These are phyloP conservation scores for Phlyctochytrium bullatum DNA, from an alignment of 192 early-diverging fungal species.

Conservation along the genomic window DNA sequence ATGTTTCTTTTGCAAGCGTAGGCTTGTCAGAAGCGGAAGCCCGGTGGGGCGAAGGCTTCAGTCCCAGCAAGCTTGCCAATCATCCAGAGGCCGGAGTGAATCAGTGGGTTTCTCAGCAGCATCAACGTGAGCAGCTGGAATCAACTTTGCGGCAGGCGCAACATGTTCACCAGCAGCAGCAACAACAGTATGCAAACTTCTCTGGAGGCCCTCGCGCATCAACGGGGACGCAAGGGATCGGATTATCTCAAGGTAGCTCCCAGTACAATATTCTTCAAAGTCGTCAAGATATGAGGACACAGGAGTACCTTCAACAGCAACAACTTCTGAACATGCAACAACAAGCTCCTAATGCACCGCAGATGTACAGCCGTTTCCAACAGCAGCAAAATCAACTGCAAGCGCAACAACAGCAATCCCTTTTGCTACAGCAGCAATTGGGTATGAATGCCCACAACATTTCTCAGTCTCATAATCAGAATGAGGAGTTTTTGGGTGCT, in stretches of 20 bases:
- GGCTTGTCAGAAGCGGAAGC: slow-evolving; percentile 29
- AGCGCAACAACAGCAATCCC: slow-evolving; percentile 30
- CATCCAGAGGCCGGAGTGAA: slow-evolving; percentile 11
- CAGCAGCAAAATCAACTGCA: slow-evolving; percentile 24
- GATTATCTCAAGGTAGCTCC: no score
- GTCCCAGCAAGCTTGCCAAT: slow-evolving; percentile 31
- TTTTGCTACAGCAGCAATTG: slow-evolving; percentile 24
- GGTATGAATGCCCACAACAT: not conserved
- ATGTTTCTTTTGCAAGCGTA: slow-evolving; percentile 33
- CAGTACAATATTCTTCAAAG: slow-evolving; percentile 8
- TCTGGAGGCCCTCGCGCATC: not conserved
- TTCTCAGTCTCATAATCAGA: not conserved
- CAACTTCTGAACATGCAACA: slow-evolving; percentile 37
- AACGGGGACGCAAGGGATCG: not conserved
- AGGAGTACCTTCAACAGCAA: slow-evolving; percentile 31
- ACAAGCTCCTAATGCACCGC: slow-evolving; percentile 26
- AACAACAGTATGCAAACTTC: not conserved
- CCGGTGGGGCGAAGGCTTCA: slow-evolving; percentile 37
- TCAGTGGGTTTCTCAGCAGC: slow-evolving; percentile 6
- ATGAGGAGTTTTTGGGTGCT: slow-evolving; percentile 39
- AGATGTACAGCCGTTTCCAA: slow-evolving; percentile 7
- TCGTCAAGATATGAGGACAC: slow-evolving; percentile 27
- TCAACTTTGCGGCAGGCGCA: not conserved
- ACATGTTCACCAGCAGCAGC: slow-evolving; percentile 5
- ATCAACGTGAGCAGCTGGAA: slow-evolving; percentile 4